phyloP scores from a whole-genome alignment of 129 eudicot species.

The Flaveria trinervia region DNA sequence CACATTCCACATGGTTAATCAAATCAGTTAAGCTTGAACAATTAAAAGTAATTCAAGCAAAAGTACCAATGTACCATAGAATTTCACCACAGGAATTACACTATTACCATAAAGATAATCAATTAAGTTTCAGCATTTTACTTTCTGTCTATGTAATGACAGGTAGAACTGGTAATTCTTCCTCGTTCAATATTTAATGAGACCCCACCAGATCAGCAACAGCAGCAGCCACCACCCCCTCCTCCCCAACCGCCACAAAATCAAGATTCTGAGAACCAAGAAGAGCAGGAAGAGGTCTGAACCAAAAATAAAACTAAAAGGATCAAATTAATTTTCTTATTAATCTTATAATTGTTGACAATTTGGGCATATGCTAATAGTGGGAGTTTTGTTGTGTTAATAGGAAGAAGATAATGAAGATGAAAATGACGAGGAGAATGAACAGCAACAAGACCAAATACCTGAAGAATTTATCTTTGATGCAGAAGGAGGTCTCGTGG shows the following conservation, averaged over 20 bases:
- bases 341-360: conserved; percentile 11
- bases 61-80: not conserved
- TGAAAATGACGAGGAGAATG: conserved; percentile 72
- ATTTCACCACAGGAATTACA: not conserved
- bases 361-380: conserved; percentile 19
- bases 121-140: not conserved
- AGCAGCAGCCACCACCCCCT: conserved; percentile 95
- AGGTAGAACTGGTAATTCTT: conserved; percentile 97
- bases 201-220: conserved; percentile 88
- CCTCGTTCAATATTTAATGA: conserved; percentile 84
- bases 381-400: conserved; percentile 17
- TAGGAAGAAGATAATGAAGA: conserved; percentile 58
- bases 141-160: conserved; percentile 31
- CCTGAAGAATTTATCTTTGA: conserved; percentile 97
- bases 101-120: not conserved
- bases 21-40: not conserved
- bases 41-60: not conserved
- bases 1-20: not conserved
- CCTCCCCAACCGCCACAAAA: conserved; percentile 90
- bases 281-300: conserved; percentile 61
- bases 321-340: not conserved
- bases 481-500: conserved; percentile 98
- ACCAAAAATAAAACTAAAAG: not conserved
- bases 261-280: conserved; percentile 83
- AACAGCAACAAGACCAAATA: conserved; percentile 84